Evolutionary conservation across 805 yeast species (phyloP).

Genomic region (Kodamaea fukazawae): DNA sequence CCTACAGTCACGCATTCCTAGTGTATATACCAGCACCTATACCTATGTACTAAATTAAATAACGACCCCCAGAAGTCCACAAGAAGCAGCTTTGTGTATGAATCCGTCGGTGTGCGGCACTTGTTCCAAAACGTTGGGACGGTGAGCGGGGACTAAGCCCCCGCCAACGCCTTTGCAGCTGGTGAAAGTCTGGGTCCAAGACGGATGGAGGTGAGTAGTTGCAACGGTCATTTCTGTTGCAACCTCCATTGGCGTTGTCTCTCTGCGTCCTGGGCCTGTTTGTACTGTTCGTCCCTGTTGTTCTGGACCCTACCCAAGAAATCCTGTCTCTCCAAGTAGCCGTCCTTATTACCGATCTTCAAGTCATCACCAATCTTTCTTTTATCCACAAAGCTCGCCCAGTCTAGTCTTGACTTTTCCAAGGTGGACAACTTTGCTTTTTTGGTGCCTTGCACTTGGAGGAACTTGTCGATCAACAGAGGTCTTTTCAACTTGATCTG

Average conservation of each 20-base stretch:
- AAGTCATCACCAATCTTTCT: slow-evolving; percentile 83
- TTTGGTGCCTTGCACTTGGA: slow-evolving; percentile 59
- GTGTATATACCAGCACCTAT: no score
- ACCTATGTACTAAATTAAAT: no score
- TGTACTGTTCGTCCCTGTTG: slow-evolving; percentile 50
- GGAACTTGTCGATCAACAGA: slow-evolving; percentile 72
- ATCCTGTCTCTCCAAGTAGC: slow-evolving; percentile 88
- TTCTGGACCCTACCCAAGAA: slow-evolving; percentile 75
- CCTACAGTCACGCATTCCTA: no score
- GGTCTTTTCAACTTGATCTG: slow-evolving; percentile 67
- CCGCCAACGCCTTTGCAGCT: no score
- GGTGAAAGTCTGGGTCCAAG: no score
- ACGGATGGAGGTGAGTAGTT: no score
- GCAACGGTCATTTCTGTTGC: background rate
- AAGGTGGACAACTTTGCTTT: slow-evolving; percentile 78
- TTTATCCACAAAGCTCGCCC: slow-evolving; percentile 91
- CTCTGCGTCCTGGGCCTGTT: slow-evolving; percentile 40
- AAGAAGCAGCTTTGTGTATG: no score
- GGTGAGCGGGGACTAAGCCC: no score
- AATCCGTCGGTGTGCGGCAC: no score
- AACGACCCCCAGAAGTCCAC: no score
- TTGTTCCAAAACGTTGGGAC: no score
- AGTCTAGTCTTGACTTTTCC: slow-evolving; percentile 89
- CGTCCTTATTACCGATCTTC: slow-evolving; percentile 77
- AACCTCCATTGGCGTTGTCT: slow-evolving; percentile 11